A percentile compares a stretch with the other conserved stretches of the same genome.
Evolutionary conservation across 2,329 filamentous ascomycete genomes (phyloP).

Genomic region (Paecilomyces variotii): DNA sequence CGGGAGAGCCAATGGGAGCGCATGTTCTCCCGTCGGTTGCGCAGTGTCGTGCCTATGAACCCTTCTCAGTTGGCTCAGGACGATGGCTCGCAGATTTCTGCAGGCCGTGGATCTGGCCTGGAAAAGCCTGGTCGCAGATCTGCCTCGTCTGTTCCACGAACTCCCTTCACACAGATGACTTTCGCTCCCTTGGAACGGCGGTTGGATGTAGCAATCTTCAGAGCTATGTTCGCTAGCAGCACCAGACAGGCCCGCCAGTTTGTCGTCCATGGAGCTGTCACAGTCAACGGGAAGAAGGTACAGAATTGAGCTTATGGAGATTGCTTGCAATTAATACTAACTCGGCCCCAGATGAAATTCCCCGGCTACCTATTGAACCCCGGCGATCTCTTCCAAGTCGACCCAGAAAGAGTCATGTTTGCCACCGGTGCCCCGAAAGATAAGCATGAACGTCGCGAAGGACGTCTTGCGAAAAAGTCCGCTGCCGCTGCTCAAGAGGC

Average conservation of each 20-base stretch:
- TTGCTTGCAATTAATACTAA: conserved; percentile 4
- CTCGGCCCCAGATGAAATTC: conserved; percentile 67
- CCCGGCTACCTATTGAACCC: conserved; percentile 93
- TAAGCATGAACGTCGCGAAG: conserved; percentile 29
- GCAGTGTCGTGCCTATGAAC: conserved; percentile 79
- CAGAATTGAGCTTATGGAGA: neutral
- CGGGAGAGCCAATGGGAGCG: conserved; percentile 88
- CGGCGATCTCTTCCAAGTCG: conserved; percentile 96
- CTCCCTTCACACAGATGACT: conserved; percentile 93
- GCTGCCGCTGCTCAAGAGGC: conserved; percentile 13
- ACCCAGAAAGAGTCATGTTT: conserved; percentile 77
- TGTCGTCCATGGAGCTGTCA: conserved; percentile 85
- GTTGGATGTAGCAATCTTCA: conserved; percentile 88
- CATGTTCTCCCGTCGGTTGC: conserved; percentile 77
- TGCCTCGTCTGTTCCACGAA: conserved; percentile 34
- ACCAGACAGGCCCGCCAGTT: conserved; percentile 89
- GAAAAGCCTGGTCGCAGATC: conserved; percentile 20
- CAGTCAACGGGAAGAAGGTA: conserved; percentile 94
- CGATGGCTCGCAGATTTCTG: conserved; percentile 76
- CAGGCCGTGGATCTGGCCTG: conserved; percentile 72
- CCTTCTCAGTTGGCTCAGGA: conserved; percentile 66
- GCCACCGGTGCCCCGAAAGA: conserved; percentile 72
- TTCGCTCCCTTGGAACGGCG: conserved; percentile 86
- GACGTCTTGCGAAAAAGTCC: conserved; percentile 20
- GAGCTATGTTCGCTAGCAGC: conserved; percentile 89